Percentiles rank a stretch among this genome's conserved stretches.
These are phyloP conservation scores for Neurospora tetrasperma DNA, from an alignment of 495 filamentous ascomycete genomes.

Conservation along the genomic window DNA sequence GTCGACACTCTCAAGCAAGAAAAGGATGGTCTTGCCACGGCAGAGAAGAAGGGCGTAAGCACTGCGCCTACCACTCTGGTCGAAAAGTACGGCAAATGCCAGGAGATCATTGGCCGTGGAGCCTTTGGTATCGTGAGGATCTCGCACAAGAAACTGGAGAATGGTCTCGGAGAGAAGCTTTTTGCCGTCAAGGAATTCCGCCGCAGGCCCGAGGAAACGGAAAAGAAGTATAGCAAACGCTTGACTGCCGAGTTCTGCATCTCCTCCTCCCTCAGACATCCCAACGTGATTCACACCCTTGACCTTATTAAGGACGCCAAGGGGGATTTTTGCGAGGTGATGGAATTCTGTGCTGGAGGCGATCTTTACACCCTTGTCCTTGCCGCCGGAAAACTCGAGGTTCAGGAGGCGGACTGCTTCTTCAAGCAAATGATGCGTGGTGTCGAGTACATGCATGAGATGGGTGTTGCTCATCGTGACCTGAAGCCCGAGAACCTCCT, in stretches of 20 bases:
- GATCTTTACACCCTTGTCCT: slow-evolving; percentile 94
- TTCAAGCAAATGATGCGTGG: slow-evolving; percentile 99
- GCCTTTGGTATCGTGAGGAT: slow-evolving; percentile 97
- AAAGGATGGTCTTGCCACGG: slow-evolving; percentile 51
- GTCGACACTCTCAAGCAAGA: slow-evolving; percentile 88
- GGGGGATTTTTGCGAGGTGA: slow-evolving; percentile 97
- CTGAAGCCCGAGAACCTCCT: slow-evolving; percentile 96
- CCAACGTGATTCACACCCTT: slow-evolving; percentile 96
- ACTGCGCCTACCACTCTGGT: slow-evolving; percentile 74
- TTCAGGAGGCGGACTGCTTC: slow-evolving; percentile 90
- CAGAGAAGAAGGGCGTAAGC: slow-evolving; percentile 65
- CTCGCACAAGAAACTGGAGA: slow-evolving; percentile 90
- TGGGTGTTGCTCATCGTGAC: slow-evolving; percentile 97
- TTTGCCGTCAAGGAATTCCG: slow-evolving; percentile 99
- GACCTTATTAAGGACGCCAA: slow-evolving; percentile 93
- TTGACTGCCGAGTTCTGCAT: slow-evolving; percentile 99
- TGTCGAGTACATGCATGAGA: slow-evolving; percentile 98
- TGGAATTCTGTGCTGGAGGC: slow-evolving; percentile 97
- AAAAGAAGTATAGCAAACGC: slow-evolving; percentile 95
- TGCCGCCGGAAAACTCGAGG: slow-evolving; percentile 85
- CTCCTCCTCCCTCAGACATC: slow-evolving; percentile 89
- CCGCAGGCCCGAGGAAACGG: slow-evolving; percentile 81
- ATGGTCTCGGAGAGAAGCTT: slow-evolving; percentile 74
- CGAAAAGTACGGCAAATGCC: slow-evolving; percentile 98
- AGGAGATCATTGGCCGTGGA: slow-evolving; percentile 94